Evolutionary conservation across 2,329 filamentous ascomycete species (phyloP), one percentile per base, ranked within the genome.

Genomic region (Alternaria solani): DNA sequence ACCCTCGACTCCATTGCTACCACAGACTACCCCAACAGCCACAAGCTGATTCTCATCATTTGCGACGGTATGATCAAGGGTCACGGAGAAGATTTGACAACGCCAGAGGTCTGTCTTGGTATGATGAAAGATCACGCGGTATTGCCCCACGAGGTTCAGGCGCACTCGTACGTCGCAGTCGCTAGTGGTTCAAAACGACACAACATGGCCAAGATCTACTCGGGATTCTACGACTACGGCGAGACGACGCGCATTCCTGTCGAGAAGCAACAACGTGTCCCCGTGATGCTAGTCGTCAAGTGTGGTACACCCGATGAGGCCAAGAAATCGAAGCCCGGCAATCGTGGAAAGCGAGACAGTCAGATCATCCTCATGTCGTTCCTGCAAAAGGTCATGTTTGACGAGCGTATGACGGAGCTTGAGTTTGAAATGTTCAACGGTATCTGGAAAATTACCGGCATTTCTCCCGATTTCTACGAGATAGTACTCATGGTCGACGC

Each of bases 341-440:
- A 99, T 81, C 89, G 95, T 81, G 96, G 95, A 80, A 99, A 99
- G 85, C 92, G 95, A 77, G 95, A 99, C 85, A 97, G 93, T 83
- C 95, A 99, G 80, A 97, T 99, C 75, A 95, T 99, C 70, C 86
- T 99, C 68, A 99, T 99, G 95, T 97, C 94, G 5, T 99, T 99
- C 86, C 83, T 99, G 69, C 95, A 99, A 78, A 99, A 99, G 83
- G 95, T 99, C 75, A 99, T 99, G 95, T 99, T 99, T 73, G 95
- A 99, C 78, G 96, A 99, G 81, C 91, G 95, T 63, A 99, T 99
- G 95, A 99, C 96, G 18, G 94, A 99, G 79, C 89, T 99, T 53
- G 95, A 99, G 79, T 99, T 93, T 75, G 95, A 99, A 77, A 98
- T 99, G 92, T 99, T 99, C 84, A 99, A 98, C 77, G 95, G 95